Evolutionary conservation across 805 yeast species (phyloP).

Genomic region (Middelhovenomyces tepae): DNA sequence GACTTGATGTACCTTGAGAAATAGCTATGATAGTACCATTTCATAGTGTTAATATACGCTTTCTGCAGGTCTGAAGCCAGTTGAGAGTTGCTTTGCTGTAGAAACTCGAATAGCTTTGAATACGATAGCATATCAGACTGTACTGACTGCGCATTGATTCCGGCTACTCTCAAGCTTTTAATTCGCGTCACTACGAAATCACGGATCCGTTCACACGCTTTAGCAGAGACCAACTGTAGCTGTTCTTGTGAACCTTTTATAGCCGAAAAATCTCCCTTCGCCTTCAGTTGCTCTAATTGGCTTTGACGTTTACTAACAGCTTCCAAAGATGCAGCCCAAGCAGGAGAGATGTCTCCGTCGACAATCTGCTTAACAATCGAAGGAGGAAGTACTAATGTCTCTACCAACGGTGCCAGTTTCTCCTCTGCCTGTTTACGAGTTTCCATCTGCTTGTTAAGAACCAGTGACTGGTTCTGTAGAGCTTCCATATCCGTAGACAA

Average conservation of each 20-base stretch:
- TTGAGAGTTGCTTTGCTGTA: constrained; percentile 45
- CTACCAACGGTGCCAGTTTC: constrained; percentile 62
- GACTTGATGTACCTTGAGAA: constrained; percentile 72
- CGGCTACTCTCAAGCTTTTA: constrained; percentile 55
- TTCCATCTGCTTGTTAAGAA: constrained; percentile 39
- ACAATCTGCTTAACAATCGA: constrained; percentile 50
- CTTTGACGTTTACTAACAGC: constrained; percentile 15
- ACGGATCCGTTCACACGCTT: constrained; percentile 68
- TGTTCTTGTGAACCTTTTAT: constrained; percentile 22
- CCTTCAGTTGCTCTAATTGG: constrained; percentile 13
- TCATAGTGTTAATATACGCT: constrained; percentile 83
- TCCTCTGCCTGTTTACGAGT: constrained; percentile 40
- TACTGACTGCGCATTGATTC: constrained; percentile 61
- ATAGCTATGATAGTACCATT: constrained; percentile 81
- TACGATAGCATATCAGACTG: constrained; percentile 59
- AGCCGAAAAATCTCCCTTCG: constrained; percentile 11
- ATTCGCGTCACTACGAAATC: constrained; percentile 59
- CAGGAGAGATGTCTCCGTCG: constrained; percentile 44
- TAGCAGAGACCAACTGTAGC: constrained; percentile 44
- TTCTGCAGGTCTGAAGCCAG: constrained; percentile 64
- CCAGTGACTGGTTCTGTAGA: constrained; percentile 45
- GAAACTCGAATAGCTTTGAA: constrained; percentile 52
- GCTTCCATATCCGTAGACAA: constrained; percentile 54
- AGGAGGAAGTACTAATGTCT: constrained; percentile 71
- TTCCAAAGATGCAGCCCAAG: constrained; percentile 44